These are phyloP conservation scores for Noccaea bulbosa DNA, from an alignment of 345 rosid species.

Conservation along the genomic window DNA sequence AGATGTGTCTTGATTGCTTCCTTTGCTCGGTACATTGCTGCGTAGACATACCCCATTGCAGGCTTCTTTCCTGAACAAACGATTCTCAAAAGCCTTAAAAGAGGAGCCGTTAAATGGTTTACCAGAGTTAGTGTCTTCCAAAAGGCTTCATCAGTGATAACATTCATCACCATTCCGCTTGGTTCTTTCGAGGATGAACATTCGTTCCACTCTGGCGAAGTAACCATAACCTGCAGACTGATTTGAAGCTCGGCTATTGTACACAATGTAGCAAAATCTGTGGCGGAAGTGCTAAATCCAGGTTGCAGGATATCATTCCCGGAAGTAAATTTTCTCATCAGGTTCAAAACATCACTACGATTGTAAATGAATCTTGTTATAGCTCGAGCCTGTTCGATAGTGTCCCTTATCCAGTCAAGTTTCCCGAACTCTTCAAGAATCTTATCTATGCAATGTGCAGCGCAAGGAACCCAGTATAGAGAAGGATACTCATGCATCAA, in stretches of 20 bases:
- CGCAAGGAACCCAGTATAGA: slow-evolving; percentile 86
- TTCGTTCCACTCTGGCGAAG: slow-evolving; percentile 86
- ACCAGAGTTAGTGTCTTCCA: slow-evolving; percentile 70
- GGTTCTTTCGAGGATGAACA: slow-evolving; percentile 62
- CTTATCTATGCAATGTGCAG: slow-evolving; percentile 65
- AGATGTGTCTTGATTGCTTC: slow-evolving; percentile 79
- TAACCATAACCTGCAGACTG: slow-evolving; percentile 74
- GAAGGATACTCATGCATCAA: slow-evolving; percentile 64
- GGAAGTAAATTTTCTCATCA: slow-evolving; percentile 64
- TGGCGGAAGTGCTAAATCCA: slow-evolving; percentile 60
- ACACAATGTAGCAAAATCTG: slow-evolving; percentile 66
- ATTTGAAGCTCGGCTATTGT: slow-evolving; percentile 60
- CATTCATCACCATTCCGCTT: slow-evolving; percentile 67
- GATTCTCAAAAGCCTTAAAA: slow-evolving; percentile 58
- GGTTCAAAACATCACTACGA: slow-evolving; percentile 63
- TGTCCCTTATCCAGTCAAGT: slow-evolving; percentile 56
- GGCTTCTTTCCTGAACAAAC: slow-evolving; percentile 67
- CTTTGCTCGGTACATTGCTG: slow-evolving; percentile 82
- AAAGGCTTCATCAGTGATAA: slow-evolving; percentile 63
- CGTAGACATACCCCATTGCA: slow-evolving; percentile 82
- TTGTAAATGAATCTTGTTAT: slow-evolving; percentile 79
- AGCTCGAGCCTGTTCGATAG: slow-evolving; percentile 70
- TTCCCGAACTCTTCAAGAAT: slow-evolving; percentile 73
- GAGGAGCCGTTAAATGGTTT: slow-evolving; percentile 61
- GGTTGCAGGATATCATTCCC: slow-evolving; percentile 75